Conservation (phyloP, 2,329 filamentous ascomycete genomes). For the Fusarium heterosporum region DNA sequence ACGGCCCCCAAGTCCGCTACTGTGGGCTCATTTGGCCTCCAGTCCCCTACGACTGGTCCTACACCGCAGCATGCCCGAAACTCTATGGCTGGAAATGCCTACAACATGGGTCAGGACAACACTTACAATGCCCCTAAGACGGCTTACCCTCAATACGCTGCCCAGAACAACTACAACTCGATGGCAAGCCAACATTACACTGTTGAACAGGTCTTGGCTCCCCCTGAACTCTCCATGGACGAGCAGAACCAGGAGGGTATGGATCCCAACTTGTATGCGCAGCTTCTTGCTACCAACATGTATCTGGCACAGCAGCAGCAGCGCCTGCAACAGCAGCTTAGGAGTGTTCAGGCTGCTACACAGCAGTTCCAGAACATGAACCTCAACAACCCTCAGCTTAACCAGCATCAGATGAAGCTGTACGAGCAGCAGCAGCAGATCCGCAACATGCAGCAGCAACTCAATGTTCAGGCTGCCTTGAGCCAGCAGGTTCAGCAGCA, state of each 20-base stretch:
- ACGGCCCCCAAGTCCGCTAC: constrained; percentile 90
- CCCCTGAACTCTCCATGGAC: constrained; percentile 81
- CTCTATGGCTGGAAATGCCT: constrained; percentile 58
- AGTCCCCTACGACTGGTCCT: constrained; percentile 65
- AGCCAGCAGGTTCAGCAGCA: constrained; percentile 48
- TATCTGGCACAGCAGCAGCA: constrained; percentile 96
- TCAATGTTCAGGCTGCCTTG: constrained; percentile 53
- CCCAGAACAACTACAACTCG: constrained; percentile 50
- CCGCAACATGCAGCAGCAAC: constrained; percentile 56
- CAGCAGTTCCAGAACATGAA: constrained; percentile 85
- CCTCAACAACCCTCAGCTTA: constrained; percentile 65
- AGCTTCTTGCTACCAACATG: constrained; percentile 89
- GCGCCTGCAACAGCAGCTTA: constrained; percentile 91
- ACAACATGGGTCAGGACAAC: constrained; percentile 58
- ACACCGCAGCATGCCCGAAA: constrained; percentile 59
- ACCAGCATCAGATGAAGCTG: constrained; percentile 61
- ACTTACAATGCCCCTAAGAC: constrained; percentile 67
- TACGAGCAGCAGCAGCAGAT: constrained; percentile 60
- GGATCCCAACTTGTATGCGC: constrained; percentile 87
- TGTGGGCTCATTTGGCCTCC: constrained; percentile 77
- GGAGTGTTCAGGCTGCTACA: constrained; percentile 83
- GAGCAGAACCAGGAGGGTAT: constrained; percentile 69
- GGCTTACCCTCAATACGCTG: constrained; percentile 63
- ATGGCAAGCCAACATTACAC: constrained; percentile 69
- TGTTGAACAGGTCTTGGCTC: constrained; percentile 89